Evolutionary conservation across 495 filamentous ascomycete genomes (phyloP).

Genomic region (Hypoxylon cercidicola): DNA sequence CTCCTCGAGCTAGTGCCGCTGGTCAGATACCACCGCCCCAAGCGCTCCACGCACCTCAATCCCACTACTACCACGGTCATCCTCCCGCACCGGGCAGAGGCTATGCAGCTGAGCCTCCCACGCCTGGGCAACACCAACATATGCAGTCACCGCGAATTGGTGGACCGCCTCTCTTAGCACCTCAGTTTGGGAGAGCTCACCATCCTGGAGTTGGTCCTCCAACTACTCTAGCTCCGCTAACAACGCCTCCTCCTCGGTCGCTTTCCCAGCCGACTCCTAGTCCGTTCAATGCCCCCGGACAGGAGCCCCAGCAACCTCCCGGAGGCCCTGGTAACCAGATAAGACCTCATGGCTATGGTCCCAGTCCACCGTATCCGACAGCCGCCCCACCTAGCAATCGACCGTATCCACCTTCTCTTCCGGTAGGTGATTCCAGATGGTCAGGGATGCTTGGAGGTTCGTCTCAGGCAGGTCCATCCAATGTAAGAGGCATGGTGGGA

Average conservation of each 20-base stretch:
- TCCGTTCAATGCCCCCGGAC: conserved; percentile 42
- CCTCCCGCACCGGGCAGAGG: conserved; percentile 42
- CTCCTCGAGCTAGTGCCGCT: conserved; percentile 63
- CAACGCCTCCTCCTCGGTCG: conserved; percentile 48
- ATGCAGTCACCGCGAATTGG: conserved; percentile 43
- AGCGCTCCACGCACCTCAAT: conserved; percentile 58
- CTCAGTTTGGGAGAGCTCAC: conserved; percentile 46
- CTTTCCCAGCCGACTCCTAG: conserved; percentile 53
- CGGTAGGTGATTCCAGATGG: conserved; percentile 51
- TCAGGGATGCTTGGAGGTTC: conserved; percentile 31
- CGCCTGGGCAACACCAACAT: conserved; percentile 33
- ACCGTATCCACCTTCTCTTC: conserved; percentile 32
- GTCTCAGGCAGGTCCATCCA: conserved; percentile 37
- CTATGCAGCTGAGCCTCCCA: conserved; percentile 27
- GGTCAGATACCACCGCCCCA: conserved; percentile 58
- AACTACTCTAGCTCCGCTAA: conserved; percentile 43
- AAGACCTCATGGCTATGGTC: conserved; percentile 39
- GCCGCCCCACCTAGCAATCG: conserved; percentile 32
- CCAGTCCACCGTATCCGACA: conserved; percentile 42
- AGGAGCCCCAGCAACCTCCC: conserved; percentile 40
- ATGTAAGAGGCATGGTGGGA: conserved; percentile 49
- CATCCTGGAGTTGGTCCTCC: conserved; percentile 47
- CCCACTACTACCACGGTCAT: conserved; percentile 49
- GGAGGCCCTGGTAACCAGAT: conserved; percentile 36
- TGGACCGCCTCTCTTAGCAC: conserved; percentile 50